Evolutionary conservation across 257 asterid species (phyloP).

Genomic region (Solanum dulcamara): DNA sequence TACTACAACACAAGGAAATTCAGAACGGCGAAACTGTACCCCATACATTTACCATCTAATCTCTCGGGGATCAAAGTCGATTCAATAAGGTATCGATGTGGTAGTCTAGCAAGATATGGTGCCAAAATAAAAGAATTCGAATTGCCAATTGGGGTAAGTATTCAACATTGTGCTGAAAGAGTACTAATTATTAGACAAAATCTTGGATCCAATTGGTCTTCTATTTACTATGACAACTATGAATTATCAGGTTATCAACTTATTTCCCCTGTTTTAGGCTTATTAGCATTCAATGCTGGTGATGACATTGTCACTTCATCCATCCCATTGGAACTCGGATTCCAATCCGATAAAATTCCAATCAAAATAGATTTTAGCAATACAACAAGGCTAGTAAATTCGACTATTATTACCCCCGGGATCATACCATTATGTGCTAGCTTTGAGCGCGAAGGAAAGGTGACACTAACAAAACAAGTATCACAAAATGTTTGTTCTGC

Average conservation of each 20-base stretch:
- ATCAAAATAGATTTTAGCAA: slow-evolving; percentile 49
- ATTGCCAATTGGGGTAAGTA: slow-evolving; percentile 25
- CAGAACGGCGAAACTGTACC: slow-evolving; percentile 49
- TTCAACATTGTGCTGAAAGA: slow-evolving; percentile 46
- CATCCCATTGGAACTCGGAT: slow-evolving; percentile 35
- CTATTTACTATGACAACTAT: slow-evolving; percentile 43
- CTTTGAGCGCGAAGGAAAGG: slow-evolving; percentile 52
- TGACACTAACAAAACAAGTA: slow-evolving; percentile 26
- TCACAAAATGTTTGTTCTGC: slow-evolving; percentile 41
- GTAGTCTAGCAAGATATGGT: slow-evolving; percentile 72
- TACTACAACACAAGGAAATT: slow-evolving; percentile 24
- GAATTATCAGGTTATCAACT: slow-evolving; percentile 61
- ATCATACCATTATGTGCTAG: slow-evolving; percentile 57
- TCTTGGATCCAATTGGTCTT: slow-evolving; percentile 62
- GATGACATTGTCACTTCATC: background rate
- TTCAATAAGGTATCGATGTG: slow-evolving; percentile 52
- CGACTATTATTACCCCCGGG: slow-evolving; percentile 12
- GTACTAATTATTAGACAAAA: slow-evolving; percentile 46
- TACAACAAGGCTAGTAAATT: background rate
- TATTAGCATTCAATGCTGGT: slow-evolving; percentile 45
- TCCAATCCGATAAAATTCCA: slow-evolving; percentile 28
- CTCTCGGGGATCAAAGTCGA: slow-evolving; percentile 58
- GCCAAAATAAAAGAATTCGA: slow-evolving; percentile 46
- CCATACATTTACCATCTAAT: slow-evolving; percentile 40
- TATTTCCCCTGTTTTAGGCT: slow-evolving; percentile 57